Percentiles rank a stretch among this genome's conserved stretches.
phyloP scores from a whole-genome alignment of 2,329 filamentous ascomycete species.

The Phoma sp. region DNA sequence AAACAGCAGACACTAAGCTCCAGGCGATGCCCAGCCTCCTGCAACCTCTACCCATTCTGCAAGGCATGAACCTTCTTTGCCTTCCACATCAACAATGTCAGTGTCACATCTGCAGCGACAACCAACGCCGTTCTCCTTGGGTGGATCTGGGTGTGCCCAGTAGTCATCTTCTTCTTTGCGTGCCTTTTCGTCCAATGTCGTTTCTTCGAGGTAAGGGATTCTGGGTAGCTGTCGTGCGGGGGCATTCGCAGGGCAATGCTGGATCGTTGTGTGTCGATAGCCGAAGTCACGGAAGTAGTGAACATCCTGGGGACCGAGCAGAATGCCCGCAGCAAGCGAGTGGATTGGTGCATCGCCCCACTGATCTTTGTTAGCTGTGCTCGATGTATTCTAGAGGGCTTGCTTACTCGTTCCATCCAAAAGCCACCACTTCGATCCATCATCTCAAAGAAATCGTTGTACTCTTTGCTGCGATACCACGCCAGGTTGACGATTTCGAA shows the following conservation, averaged over 20 bases:
- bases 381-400: not conserved
- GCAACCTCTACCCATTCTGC: constrained; percentile 97
- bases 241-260: constrained; percentile 96
- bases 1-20: constrained; percentile 14
- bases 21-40: constrained; percentile 80
- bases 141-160: constrained; percentile 85
- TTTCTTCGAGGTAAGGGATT: constrained; percentile 80
- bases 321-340: constrained; percentile 89
- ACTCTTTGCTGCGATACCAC: constrained; percentile 97
- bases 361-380: constrained; percentile 58
- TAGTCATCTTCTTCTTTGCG: constrained; percentile 93
- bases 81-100: constrained; percentile 96
- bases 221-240: constrained; percentile 84
- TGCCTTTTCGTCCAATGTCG: constrained; percentile 80
- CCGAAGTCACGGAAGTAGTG: constrained; percentile 99
- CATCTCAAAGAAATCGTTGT: constrained; percentile 98
- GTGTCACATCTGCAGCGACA: constrained; percentile 97
- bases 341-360: constrained; percentile 99
- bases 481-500: constrained; percentile 95
- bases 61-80: constrained; percentile 93
- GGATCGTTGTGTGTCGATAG: constrained; percentile 97
- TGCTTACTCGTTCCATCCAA: constrained; percentile 93
- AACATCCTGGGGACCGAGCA: constrained; percentile 81
- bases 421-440: constrained; percentile 98
- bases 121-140: constrained; percentile 94